Evolutionary conservation across 2,329 filamentous ascomycete species (phyloP).

Genomic region (Amphichorda felina): DNA sequence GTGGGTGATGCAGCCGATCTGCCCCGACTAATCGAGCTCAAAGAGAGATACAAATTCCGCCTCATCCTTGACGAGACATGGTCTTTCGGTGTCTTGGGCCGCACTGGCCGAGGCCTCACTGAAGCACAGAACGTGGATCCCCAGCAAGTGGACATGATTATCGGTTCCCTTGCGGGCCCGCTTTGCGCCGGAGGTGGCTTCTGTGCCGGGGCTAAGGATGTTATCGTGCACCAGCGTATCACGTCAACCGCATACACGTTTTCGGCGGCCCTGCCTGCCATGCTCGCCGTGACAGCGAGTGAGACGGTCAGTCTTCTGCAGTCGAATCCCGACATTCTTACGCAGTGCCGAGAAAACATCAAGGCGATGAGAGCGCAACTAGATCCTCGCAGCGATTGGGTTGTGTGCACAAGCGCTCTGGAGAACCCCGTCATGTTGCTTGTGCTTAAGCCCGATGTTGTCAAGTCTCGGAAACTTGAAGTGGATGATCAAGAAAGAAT

Average conservation of each 20-base stretch:
- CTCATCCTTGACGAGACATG: conserved; percentile 95
- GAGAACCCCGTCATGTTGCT: conserved; percentile 86
- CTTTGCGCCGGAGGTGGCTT: conserved; percentile 91
- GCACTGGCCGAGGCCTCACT: conserved; percentile 83
- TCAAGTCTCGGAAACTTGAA: conserved; percentile 56
- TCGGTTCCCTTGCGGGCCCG: conserved; percentile 82
- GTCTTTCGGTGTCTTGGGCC: conserved; percentile 89
- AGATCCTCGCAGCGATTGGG: conserved; percentile 89
- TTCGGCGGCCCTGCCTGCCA: conserved; percentile 85
- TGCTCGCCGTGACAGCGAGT: conserved; percentile 90
- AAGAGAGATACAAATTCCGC: conserved; percentile 95
- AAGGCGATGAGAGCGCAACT: conserved; percentile 76
- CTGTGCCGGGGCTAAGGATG: conserved; percentile 82
- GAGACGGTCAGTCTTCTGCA: conserved; percentile 82
- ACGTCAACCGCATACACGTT: conserved; percentile 88
- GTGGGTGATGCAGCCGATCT: conserved; percentile 76
- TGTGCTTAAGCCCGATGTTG: conserved; percentile 70
- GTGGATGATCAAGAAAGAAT: conserved; percentile 72
- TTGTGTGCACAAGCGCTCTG: conserved; percentile 63
- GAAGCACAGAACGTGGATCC: conserved; percentile 96
- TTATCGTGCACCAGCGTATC: conserved; percentile 93
- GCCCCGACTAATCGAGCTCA: conserved; percentile 84
- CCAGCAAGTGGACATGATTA: conserved; percentile 90
- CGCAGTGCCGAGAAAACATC: conserved; percentile 74
- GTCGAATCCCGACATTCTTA: conserved; percentile 71